Base-by-base conservation (phyloP, 179 eudicot genomes). In the Spinacia oleracea region DNA sequence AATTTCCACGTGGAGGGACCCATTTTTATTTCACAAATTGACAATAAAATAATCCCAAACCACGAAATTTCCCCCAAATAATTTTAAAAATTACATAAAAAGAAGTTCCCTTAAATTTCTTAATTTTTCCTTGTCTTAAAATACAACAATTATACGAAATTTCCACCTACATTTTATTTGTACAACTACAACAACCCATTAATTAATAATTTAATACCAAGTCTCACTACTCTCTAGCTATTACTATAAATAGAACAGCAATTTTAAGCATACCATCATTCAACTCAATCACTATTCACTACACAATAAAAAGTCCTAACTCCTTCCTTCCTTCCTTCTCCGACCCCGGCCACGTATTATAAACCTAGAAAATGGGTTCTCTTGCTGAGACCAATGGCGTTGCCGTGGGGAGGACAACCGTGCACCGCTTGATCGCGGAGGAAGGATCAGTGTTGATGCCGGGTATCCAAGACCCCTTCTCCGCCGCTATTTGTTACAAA, bases 391-490 rank as follows among this genome's bases (percentile, higher is more conserved):
- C 68, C 31, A 68, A 31, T 35, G 45, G 31, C 48, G 71, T 9
- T 4, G 70, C 21, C 16, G 32, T 0, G 2, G 29, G 70, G 5
- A 31, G 51, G 71, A 78, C 86, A 38, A 81, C 84, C 7, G 76
- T 86, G 27, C 84, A 83, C 66, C 77, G 85, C 1, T 12, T 85
- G 72, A 85, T 85, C 34, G 75, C 77, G 48, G 88, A 83, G 79
- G 74, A 81, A 12, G 86, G 86, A 62, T 59, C 78, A 0, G 70
- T 85, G 35, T 72, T 81, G 2, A 75, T 85, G 75, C 86, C 86
- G 9, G 86, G 86, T 32, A 78, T 84, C 72, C 84, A 81, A n/a
- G 84, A 83, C 59, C 81, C 86, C 2, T 84, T 86, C n/a, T 83
- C 88, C 2, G 85, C 86, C 31, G 80, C 86, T 59, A 82, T 86